Evolutionary conservation across 176 grass and related monocot genomes (phyloP).

Genomic region (Sorghum bicolor): Sorghum_bicolor_NCBIv3 NC_012870.2:60948501-60949000

Average conservation of each 20-base stretch:
- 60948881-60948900: background rate
- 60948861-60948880: background rate
- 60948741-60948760: constrained; percentile 72
- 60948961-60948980: background rate
- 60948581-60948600: constrained; percentile 65
- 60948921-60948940: background rate
- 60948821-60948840: too few species aligned
- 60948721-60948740: constrained; percentile 77
- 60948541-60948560: constrained; percentile 57
- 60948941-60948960: background rate
- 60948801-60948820: background rate
- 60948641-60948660: constrained; percentile 61
- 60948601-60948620: constrained; percentile 69
- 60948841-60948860: background rate
- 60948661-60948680: constrained; percentile 62
- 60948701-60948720: constrained; percentile 67
- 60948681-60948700: constrained; percentile 56
- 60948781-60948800: background rate
- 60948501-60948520: constrained; percentile 48
- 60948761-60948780: constrained; percentile 66
- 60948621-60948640: constrained; percentile 58
- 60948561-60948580: constrained; percentile 71
- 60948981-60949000: background rate
- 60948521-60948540: constrained; percentile 86
- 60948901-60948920: too few species aligned